Percentiles rank a stretch among this genome's conserved stretches.
Evolutionary conservation across 176 grass and related monocot genomes (phyloP).

Genomic region (Musa acuminata): DNA sequence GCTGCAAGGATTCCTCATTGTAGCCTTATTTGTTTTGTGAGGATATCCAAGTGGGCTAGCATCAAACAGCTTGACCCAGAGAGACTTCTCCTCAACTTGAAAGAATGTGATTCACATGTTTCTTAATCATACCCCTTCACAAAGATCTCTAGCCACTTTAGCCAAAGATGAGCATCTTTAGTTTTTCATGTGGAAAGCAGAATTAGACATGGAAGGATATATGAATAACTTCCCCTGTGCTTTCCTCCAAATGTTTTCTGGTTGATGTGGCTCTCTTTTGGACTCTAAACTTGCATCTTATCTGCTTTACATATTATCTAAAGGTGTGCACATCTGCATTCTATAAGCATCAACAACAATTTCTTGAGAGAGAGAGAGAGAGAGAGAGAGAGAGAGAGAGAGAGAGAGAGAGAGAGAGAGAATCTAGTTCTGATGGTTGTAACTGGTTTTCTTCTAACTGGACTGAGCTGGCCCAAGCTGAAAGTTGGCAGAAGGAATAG

Average conservation of each 20-base stretch:
- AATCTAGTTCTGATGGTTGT: conserved; percentile 1
- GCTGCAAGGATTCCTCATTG: too few relatives aligned
- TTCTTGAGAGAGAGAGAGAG: too few relatives aligned
- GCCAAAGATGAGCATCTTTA: background rate
- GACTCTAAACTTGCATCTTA: background rate
- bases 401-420: too few relatives aligned
- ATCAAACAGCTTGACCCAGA: background rate
- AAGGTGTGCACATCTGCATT: background rate
- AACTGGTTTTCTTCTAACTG: background rate
- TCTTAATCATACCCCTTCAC: background rate
- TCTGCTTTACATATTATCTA: background rate
- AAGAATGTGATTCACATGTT: background rate
- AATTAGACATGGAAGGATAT: background rate
- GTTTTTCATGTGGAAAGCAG: background rate
- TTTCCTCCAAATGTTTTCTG: background rate
- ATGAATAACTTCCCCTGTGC: background rate
- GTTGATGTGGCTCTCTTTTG: background rate
- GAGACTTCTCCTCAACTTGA: background rate
- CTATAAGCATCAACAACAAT: too few relatives aligned
- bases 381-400: too few relatives aligned
- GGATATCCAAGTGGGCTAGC: background rate
- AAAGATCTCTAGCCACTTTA: background rate
- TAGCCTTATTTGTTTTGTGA: too few relatives aligned
- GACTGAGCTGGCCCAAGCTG: background rate
- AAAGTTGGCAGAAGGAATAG: background rate